Evolutionary conservation across 2,329 filamentous ascomycete genomes (phyloP).

Genomic region (Sporothrix schenckii): DNA sequence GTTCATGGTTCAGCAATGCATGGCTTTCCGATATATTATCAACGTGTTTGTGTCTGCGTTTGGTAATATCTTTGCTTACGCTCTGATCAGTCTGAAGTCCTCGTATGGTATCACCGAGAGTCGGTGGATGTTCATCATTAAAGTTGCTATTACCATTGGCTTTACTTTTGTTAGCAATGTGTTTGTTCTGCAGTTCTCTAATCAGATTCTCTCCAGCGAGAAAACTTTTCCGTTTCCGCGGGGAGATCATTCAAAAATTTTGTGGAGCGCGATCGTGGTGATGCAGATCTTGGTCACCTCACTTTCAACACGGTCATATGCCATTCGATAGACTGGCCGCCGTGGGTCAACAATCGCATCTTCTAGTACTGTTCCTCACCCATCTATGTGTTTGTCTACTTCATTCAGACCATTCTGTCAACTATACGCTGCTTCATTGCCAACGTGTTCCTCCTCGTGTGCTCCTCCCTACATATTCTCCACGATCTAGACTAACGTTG

Average conservation of each 20-base stretch:
- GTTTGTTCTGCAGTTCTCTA: conserved; percentile 1
- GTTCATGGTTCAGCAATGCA: conserved; percentile 65
- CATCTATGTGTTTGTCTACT: conserved; percentile 75
- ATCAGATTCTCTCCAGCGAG: not conserved
- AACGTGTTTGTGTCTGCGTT: conserved; percentile 41
- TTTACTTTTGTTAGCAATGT: conserved; percentile 11
- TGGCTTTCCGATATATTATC: conserved; percentile 42
- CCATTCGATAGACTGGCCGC: conserved; percentile 55
- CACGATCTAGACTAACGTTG: conserved; percentile 42
- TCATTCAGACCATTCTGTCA: conserved; percentile 72
- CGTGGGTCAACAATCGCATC: conserved; percentile 64
- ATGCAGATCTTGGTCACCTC: conserved; percentile 59
- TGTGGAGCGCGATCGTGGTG: conserved; percentile 48
- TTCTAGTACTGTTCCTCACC: conserved; percentile 70
- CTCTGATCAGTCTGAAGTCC: conserved; percentile 48
- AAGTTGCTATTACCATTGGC: not conserved
- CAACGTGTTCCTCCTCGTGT: conserved; percentile 42
- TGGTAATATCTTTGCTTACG: conserved; percentile 39
- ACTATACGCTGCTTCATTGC: conserved; percentile 40
- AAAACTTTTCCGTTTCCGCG: not conserved
- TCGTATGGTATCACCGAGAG: conserved; percentile 50
- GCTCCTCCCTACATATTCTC: conserved; percentile 45
- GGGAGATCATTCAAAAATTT: conserved; percentile 1
- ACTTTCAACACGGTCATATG: conserved; percentile 51
- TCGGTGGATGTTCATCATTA: conserved; percentile 36